Evolutionary conservation across 2,329 filamentous ascomycete genomes (phyloP), one percentile per base, ranked within the genome.

Genomic region (Pseudogymnoascus sp.): DNA sequence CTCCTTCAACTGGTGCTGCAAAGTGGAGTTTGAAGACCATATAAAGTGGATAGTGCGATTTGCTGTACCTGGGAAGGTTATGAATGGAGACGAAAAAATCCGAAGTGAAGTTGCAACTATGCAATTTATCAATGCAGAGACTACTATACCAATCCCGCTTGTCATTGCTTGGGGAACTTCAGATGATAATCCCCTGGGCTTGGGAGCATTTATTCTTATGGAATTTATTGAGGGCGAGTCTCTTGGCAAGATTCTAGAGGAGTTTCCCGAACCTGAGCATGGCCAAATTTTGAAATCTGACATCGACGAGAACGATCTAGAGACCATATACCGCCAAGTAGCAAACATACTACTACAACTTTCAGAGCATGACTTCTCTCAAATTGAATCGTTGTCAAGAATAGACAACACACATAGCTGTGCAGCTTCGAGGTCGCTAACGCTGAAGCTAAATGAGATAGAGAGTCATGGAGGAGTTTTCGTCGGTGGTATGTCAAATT

Each of bases 171-270:
- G 69, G 67, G 70, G 70, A 42, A 48, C 59, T 7, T 69, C 72
- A 60, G 61, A 66, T 27, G 68, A 64, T 5, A 74, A 73, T 51
- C 33, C 61, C 44, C 69, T 70, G 55, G 64, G 65, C 61, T 64
- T 72, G 27, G 68, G 70, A 27, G 69, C 68, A 7, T 71, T 72
- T 31, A 72, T 72, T 5, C 68, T 72, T n/a, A 72, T 72, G 69
- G 64, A 64, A 58, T 63, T 51, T 58, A 64, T 66, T 38, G 62
- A 66, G 38, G 62, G 65, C 33, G 62, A 61, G 48, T 36, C 61
- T 31, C 59, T 66, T 27, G 61, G 59, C 25, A 65, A 33, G 38
- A 61, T 65, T 55, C 61, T 65, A 31, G 63, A 63, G 25, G 63
- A 61, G 38, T 3, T n/a, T 17, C 15, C 38, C 5, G 38, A 41